Conservation (phyloP, 176 grass and related monocot species). For the Bothriochloa decipiens region DNA sequence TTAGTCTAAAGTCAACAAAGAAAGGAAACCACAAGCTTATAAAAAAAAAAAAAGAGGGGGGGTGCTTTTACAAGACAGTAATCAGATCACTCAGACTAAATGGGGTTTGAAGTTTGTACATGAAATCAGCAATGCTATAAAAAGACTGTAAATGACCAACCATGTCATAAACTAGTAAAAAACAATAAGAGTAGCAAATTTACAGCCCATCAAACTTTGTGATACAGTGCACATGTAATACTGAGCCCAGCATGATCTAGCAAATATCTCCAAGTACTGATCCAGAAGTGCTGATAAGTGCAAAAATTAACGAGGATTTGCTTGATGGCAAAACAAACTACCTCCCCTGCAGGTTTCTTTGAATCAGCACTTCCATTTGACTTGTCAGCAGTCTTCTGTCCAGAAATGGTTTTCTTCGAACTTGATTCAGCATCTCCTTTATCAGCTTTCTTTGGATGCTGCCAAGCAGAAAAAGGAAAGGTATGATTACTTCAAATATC, state of each 20-base stretch:
- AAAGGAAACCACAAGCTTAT: constrained; percentile 37
- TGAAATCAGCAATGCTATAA: constrained; percentile 20
- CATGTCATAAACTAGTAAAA: not conserved
- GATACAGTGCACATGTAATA: constrained; percentile 24
- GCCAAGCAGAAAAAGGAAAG: constrained; percentile 25
- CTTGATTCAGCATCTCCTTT: constrained; percentile 55
- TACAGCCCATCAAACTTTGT: not conserved
- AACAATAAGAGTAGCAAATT: constrained; percentile 8
- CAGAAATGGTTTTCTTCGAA: constrained; percentile 63
- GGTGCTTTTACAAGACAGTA: not conserved
- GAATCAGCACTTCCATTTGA: constrained; percentile 41
- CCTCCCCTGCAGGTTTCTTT: constrained; percentile 58
- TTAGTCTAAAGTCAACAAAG: constrained; percentile 48
- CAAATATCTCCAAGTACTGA: not conserved
- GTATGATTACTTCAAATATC: not conserved
- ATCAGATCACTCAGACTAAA: not conserved
- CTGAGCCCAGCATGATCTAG: constrained; percentile 16
- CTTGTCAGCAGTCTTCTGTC: constrained; percentile 55
- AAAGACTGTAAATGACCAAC: not conserved
- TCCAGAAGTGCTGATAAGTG: not conserved
- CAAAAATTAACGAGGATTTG: not conserved
- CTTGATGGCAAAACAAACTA: constrained; percentile 36
- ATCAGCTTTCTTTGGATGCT: constrained; percentile 67
- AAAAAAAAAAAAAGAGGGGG: not conserved
- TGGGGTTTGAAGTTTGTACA: constrained; percentile 13